phyloP scores from a whole-genome alignment of 75 land plant genomes.

The Adiantum capillusveneris region DNA sequence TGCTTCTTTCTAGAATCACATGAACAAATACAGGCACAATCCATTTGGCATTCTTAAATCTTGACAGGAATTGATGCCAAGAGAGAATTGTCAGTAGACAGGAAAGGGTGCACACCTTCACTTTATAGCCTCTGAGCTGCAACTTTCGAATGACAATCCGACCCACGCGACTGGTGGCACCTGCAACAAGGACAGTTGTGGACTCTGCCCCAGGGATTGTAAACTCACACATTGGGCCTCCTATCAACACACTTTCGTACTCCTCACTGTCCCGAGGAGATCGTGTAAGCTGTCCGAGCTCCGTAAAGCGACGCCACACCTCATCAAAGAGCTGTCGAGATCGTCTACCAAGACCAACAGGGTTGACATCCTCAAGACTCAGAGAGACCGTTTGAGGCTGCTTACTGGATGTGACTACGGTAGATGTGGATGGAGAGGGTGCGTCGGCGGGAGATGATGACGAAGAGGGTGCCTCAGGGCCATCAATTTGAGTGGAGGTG shows the following conservation, averaged over 20 bases:
- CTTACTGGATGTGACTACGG: no score
- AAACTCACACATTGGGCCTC: constrained; percentile 95
- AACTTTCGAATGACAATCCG: constrained; percentile 82
- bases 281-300: constrained; percentile 81
- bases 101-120: constrained; percentile 84
- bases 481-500: no score
- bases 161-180: constrained; percentile 93
- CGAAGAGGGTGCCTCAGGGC: no score
- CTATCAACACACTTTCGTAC: constrained; percentile 43
- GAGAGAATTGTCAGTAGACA: no score
- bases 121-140: constrained; percentile 90
- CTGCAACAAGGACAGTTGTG: constrained; percentile 88
- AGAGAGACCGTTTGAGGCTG: constrained; percentile 11
- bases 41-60: no score
- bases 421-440: no score
- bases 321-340: constrained; percentile 88
- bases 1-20: no score
- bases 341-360: constrained; percentile 75
- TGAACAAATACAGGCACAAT: no score
- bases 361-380: constrained; percentile 80
- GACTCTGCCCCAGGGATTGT: constrained; percentile 80
- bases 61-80: no score
- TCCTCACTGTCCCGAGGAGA: constrained; percentile 38
- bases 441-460: no score
- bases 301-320: constrained; percentile 83